Percentiles rank a stretch among this genome's conserved stretches.
Conservation (phyloP, 768 basidiomycete species). For the Asterophora lycoperdoides region DNA sequence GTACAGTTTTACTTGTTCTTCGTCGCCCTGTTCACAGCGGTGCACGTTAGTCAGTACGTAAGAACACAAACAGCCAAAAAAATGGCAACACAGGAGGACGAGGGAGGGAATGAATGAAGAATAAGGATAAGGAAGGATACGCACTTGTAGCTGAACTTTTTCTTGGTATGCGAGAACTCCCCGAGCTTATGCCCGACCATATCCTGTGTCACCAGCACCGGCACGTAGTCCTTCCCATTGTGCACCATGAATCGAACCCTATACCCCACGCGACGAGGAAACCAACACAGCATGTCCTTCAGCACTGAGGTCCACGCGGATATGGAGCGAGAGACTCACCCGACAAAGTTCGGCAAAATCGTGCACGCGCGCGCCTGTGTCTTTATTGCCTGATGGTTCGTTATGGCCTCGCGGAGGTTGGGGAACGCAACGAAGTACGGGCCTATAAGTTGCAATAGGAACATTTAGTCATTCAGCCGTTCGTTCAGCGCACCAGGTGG, state of each 20-base stretch:
- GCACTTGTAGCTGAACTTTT: conserved; percentile 81
- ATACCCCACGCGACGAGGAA: not conserved
- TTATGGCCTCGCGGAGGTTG: conserved; percentile 73
- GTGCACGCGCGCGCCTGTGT: conserved; percentile 89
- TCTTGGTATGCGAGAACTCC: conserved; percentile 89
- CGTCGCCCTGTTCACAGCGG: conserved; percentile 11
- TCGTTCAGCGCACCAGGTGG: too few relatives aligned
- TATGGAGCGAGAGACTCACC: conserved; percentile 48
- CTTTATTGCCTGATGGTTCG: conserved; percentile 79
- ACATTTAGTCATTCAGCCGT: too few relatives aligned
- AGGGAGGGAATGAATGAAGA: too few relatives aligned
- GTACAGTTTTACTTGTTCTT: conserved; percentile 17
- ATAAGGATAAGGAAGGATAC: conserved; percentile 26
- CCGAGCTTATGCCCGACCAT: conserved; percentile 99
- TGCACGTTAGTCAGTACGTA: not conserved
- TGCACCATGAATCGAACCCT: conserved; percentile 90
- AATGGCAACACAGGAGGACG: too few relatives aligned
- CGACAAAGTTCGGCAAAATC: conserved; percentile 93
- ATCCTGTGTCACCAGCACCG: conserved; percentile 86
- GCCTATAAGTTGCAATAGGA: too few relatives aligned
- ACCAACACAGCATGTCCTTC: too few relatives aligned
- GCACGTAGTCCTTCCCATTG: conserved; percentile 88
- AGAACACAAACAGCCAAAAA: too few relatives aligned
- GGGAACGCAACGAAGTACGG: conserved; percentile 95
- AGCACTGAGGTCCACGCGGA: too few relatives aligned